Evolutionary conservation across 106 monocot species (phyloP).

Genomic region (Cymbidium sinense): DNA sequence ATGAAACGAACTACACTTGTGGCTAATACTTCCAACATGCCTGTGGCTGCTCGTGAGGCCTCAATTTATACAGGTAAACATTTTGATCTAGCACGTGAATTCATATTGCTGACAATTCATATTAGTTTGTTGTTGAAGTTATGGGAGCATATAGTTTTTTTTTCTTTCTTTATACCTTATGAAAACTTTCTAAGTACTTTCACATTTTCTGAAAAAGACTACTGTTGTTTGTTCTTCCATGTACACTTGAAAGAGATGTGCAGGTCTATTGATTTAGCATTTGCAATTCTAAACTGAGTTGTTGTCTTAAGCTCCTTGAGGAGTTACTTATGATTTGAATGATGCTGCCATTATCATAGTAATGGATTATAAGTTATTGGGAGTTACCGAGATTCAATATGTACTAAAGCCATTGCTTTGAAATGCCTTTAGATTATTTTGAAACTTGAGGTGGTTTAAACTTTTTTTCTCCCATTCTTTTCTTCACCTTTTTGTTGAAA

Average conservation of each 20-base stretch:
- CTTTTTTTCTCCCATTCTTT: not conserved
- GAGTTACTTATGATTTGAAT: too few relatives aligned
- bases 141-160: too few relatives aligned
- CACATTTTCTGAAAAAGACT: not conserved
- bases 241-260: too few relatives aligned
- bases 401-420: not conserved
- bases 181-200: not conserved
- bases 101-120: not conserved
- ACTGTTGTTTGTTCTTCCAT: too few relatives aligned
- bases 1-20: slow-evolving; percentile 99
- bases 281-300: too few relatives aligned
- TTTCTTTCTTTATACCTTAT: not conserved
- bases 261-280: too few relatives aligned
- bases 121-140: too few relatives aligned
- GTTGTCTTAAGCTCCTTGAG: too few relatives aligned
- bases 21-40: slow-evolving; percentile 99
- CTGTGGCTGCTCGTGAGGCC: slow-evolving; percentile 99
- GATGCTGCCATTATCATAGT: too few relatives aligned
- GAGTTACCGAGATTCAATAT: too few relatives aligned
- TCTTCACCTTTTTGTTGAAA: not conserved
- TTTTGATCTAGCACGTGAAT: not conserved
- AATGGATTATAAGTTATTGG: too few relatives aligned
- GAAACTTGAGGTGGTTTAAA: not conserved
- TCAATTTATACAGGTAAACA: slow-evolving; percentile 92
- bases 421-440: not conserved